phyloP scores from a whole-genome alignment of 2,329 filamentous ascomycete genomes.

The Phoma sp. region DNA sequence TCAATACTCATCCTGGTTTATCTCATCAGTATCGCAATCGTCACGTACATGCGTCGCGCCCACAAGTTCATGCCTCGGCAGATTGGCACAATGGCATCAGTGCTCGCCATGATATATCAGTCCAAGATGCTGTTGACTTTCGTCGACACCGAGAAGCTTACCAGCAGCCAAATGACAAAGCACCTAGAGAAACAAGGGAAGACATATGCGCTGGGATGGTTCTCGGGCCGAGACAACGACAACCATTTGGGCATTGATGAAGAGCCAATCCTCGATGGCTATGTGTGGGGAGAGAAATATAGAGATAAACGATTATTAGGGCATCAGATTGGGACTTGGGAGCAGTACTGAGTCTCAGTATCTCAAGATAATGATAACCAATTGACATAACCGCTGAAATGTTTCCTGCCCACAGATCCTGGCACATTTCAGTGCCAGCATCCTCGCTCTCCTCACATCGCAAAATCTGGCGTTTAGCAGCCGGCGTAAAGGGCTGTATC shows the following conservation, averaged over 20 bases:
- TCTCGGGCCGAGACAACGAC: constrained; percentile 73
- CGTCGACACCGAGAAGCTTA: constrained; percentile 71
- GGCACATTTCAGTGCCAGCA: neutral
- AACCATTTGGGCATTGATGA: constrained; percentile 80
- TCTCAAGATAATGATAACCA: too few relatives aligned
- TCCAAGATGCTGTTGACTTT: constrained; percentile 80
- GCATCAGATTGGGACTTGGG: constrained; percentile 39
- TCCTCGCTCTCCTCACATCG: neutral
- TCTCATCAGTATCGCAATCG: constrained; percentile 65
- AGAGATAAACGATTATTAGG: constrained; percentile 41
- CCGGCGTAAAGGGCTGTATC: constrained; percentile 6
- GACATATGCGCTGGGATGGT: constrained; percentile 80
- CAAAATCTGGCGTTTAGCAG: neutral
- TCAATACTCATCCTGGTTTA: constrained; percentile 71
- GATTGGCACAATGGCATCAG: constrained; percentile 78
- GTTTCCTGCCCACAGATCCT: too few relatives aligned
- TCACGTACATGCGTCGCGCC: constrained; percentile 69
- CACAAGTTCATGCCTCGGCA: constrained; percentile 78
- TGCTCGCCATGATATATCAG: constrained; percentile 80
- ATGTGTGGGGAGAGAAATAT: constrained; percentile 66
- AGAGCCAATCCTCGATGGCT: constrained; percentile 71
- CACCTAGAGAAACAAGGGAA: constrained; percentile 68
- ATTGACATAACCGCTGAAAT: too few relatives aligned
- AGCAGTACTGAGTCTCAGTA: constrained; percentile 32
- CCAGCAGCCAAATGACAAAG: constrained; percentile 67